Percentiles rank a stretch among this genome's conserved stretches.
phyloP scores from a whole-genome alignment of 1,139 yeast genomes.

The Hyphopichia wangnamkhiaoensis region DNA sequence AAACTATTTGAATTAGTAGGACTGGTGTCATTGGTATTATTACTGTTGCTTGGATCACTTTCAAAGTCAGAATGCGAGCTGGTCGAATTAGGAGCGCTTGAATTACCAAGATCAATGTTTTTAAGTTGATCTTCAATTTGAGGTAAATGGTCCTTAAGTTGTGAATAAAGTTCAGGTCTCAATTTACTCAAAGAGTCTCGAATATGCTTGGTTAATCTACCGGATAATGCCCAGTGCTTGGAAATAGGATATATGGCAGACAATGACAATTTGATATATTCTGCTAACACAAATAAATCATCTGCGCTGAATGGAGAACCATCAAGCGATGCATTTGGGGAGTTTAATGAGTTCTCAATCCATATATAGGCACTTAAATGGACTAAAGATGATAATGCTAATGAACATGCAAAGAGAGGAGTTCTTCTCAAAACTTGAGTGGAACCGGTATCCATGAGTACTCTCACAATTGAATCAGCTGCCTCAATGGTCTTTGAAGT shows the following conservation, averaged over 20 bases:
- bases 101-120: neutral
- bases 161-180: conserved; percentile 27
- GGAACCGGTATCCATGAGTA: conserved; percentile 47
- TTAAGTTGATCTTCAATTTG: conserved; percentile 8
- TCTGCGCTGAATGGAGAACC: conserved; percentile 15
- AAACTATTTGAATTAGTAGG: neutral
- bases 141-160: conserved; percentile 21
- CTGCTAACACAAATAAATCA: conserved; percentile 46
- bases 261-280: conserved; percentile 47
- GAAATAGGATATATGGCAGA: conserved; percentile 50
- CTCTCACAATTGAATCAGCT: conserved; percentile 47
- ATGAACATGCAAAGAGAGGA: conserved; percentile 51
- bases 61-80: neutral
- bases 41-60: neutral
- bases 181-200: conserved; percentile 36
- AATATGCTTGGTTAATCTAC: conserved; percentile 45
- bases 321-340: conserved; percentile 5
- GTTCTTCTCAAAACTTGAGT: conserved; percentile 42
- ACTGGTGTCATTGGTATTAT: neutral
- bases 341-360: conserved; percentile 33
- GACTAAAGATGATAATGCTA: conserved; percentile 51
- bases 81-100: too few relatives aligned
- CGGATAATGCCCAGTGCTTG: conserved; percentile 49
- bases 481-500: conserved; percentile 54
- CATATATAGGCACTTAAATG: conserved; percentile 52